Base-by-base conservation (phyloP, 441 rosid genomes). In the Croton setiger region DNA sequence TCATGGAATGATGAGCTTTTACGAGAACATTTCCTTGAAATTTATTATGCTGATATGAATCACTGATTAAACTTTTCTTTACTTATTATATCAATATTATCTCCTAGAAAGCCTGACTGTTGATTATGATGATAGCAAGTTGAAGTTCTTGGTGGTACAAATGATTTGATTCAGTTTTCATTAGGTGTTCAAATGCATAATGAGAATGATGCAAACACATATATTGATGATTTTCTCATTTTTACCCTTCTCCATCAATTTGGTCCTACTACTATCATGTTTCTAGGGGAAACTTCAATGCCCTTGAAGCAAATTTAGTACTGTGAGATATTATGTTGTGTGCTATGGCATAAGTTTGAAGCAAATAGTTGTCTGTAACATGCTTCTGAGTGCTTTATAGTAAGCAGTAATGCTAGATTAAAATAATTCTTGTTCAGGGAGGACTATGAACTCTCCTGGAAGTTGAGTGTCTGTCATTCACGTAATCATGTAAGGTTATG, bases 341-440 rank as follows among this genome's bases (percentile, higher is more conserved):
- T 64, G 64, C 69, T 43, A 64, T 75, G 47, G 59, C 36, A 62
- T 72, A 70, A 31, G 21, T 57, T 72, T 66, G 62, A 57, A 66
- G 70, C 48, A 63, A 67, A 69, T 81, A 14, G 69, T 72, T 76
- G 43, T 80, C 69, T 78, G 47, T 77, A 66, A 71, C 79, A 74
- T 83, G 76, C 75, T 74, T 63, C 56, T 48, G 77, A 80, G 80
- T 86, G 76, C 72, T 84, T 84, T 84, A 68, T 75, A 74, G 84
- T 74, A 73, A 82, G 85, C 80, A 80, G 83, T 87, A 83, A 87
- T 89, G 74, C 88, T 88, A 86, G 93, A 92, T 86, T 77, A 86
- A 84, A 86, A 85, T 68, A 81, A 85, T 88, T 89, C 86, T 88
- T 88, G 91, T 90, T 92, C 97, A 92, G 98, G 96, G 90, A 87